phyloP scores from a whole-genome alignment of 179 eudicot genomes.

The Nepenthes alata region DNA sequence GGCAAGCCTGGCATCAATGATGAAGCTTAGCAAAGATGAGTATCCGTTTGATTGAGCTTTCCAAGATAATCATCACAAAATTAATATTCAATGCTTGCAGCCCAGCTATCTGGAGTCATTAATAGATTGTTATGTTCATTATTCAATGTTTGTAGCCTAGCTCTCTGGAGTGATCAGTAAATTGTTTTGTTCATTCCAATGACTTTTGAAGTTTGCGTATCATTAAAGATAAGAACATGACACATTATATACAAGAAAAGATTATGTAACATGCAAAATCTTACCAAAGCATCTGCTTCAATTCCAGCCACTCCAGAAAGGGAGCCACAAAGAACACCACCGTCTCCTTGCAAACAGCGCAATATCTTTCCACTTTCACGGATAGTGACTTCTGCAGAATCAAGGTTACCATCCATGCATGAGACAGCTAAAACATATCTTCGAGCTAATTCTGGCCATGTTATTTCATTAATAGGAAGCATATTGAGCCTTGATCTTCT shows the following conservation, averaged over 20 bases:
- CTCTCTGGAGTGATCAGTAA: too few species aligned
- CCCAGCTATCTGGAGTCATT: too few species aligned
- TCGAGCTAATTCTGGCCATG: slow-evolving; percentile 96
- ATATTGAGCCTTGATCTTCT: slow-evolving; percentile 58
- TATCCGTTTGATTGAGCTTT: too few species aligned
- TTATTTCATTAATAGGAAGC: slow-evolving; percentile 69
- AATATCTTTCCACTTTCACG: slow-evolving; percentile 72
- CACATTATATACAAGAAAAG: too few species aligned
- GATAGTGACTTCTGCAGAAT: slow-evolving; percentile 49
- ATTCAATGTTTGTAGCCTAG: too few species aligned
- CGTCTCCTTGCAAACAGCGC: slow-evolving; percentile 86
- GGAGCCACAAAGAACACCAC: slow-evolving; percentile 84
- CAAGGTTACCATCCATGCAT: slow-evolving; percentile 65
- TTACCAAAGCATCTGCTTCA: slow-evolving; percentile 92
- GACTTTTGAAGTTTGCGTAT: too few species aligned
- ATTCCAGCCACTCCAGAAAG: slow-evolving; percentile 79
- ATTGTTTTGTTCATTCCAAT: too few species aligned
- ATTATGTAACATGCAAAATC: slow-evolving; percentile 8
- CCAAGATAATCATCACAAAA: too few species aligned
- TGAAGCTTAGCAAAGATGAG: not conserved
- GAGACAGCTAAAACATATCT: slow-evolving; percentile 58
- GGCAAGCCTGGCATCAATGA: too few species aligned
- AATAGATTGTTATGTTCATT: too few species aligned
- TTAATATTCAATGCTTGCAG: too few species aligned
- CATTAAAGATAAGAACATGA: not conserved